Evolutionary conservation across 2,329 filamentous ascomycete genomes (phyloP).

Genomic region (Phaeosphaeria sp.): DNA sequence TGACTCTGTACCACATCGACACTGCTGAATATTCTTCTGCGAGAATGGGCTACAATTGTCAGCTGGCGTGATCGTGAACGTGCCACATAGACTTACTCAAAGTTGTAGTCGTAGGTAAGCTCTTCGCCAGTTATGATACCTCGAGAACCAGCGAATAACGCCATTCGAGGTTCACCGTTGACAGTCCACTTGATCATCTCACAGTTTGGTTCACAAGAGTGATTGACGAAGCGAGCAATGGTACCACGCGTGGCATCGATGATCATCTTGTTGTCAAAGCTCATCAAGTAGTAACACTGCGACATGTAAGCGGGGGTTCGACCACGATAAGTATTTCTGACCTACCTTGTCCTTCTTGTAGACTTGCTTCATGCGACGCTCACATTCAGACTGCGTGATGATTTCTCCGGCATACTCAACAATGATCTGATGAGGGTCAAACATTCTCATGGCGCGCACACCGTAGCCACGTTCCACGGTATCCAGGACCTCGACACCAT

Average conservation of each 20-base stretch:
- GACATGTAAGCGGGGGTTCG: constrained; percentile 19
- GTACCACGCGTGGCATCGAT: constrained; percentile 96
- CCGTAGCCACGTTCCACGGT: constrained; percentile 88
- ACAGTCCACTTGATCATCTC: constrained; percentile 99
- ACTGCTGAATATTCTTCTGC: constrained; percentile 67
- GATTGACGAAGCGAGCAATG: constrained; percentile 97
- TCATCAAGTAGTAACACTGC: constrained; percentile 98
- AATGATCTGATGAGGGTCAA: constrained; percentile 90
- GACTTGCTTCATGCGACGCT: constrained; percentile 87
- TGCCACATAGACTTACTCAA: constrained; percentile 59
- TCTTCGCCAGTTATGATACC: constrained; percentile 96
- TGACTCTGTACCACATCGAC: constrained; percentile 65
- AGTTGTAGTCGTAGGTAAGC: constrained; percentile 90
- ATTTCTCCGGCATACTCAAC: constrained; percentile 99
- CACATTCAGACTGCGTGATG: constrained; percentile 92
- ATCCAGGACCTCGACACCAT: constrained; percentile 94
- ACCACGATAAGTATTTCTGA: not conserved
- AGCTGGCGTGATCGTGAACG: not conserved
- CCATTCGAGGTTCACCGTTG: constrained; percentile 91
- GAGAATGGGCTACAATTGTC: constrained; percentile 49
- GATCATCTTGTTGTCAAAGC: constrained; percentile 97
- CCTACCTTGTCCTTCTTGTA: constrained; percentile 93
- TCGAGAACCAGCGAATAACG: constrained; percentile 87
- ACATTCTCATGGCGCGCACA: constrained; percentile 87
- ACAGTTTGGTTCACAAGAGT: constrained; percentile 95